Evolutionary conservation across 169 alveolate species (phyloP), one percentile per base, ranked within the genome.

Genomic region (Plasmodium fragile): DNA sequence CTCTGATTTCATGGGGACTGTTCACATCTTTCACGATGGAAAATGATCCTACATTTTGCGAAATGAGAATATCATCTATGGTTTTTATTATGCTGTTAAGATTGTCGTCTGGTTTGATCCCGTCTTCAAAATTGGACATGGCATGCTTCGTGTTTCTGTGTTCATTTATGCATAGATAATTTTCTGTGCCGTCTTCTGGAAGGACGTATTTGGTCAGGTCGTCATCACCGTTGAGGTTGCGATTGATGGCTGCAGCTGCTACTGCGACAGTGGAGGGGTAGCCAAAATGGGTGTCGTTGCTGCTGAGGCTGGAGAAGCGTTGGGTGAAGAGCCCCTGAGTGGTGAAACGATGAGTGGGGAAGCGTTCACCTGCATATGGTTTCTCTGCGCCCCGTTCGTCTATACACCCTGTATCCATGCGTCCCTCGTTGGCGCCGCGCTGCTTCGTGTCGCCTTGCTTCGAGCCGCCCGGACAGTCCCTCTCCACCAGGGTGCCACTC

Each of bases 41-140:
- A 41, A 59, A 77, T 3, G 94, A 89, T 77, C 52, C 39, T 1
- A 89, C 94, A 89, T 89, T 89, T 39, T 89, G 94, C 18, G 94
- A 89, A 43, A 89, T 77, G 1, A 89, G 70, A 28, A 89, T 78
- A 45, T 89, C 94, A 89, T 89, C 94, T 59, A 89, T 89, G 30
- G 94, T 77, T 89, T 89, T 89, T 3, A 89, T 89, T 55, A 89
- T 89, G 25, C 69, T 77, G 45, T 65, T 78, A 8, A 89, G 81
- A 34, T 89, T 89, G 8, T 89, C 94, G 49, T 89, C 90, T 5
- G 34, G 36, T 49, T 78, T 89, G 6, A 30, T 78, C 70, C 71
- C 49, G 70, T 89, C 94, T 4, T 89, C 94, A 13, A 36, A 77
- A 18, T 4, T 52, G 5, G 73, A 34, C 36, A 73, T 53, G 13